Evolutionary conservation across 2,329 filamentous ascomycete genomes (phyloP).

Genomic region (Aspergillus cejpii): DNA sequence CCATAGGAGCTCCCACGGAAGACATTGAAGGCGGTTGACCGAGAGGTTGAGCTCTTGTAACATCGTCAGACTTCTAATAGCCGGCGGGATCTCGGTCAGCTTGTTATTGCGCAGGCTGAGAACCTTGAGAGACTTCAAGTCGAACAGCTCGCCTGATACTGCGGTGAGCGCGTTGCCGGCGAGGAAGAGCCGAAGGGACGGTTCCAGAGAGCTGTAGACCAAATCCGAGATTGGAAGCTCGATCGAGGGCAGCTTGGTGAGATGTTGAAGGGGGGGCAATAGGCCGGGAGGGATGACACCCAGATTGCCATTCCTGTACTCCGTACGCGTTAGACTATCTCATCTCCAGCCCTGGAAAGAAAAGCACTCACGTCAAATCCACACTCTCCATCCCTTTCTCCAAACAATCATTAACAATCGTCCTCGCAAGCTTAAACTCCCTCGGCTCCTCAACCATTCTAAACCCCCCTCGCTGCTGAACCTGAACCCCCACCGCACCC

Average conservation of each 20-base stretch:
- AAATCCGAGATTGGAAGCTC: constrained; percentile 34
- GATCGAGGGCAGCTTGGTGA: constrained; percentile 37
- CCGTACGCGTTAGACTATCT: constrained; percentile 16
- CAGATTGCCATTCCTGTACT: constrained; percentile 28
- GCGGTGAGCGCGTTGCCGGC: constrained; percentile 37
- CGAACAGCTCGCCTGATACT: constrained; percentile 39
- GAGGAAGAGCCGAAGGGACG: constrained; percentile 41
- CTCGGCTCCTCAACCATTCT: constrained; percentile 26
- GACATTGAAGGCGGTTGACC: constrained; percentile 37
- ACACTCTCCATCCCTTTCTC: constrained; percentile 41
- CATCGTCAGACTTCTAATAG: constrained; percentile 37
- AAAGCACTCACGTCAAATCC: constrained; percentile 39
- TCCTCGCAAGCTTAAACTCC: constrained; percentile 34
- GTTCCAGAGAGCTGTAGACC: constrained; percentile 35
- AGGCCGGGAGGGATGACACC: constrained; percentile 28
- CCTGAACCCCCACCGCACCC: no score
- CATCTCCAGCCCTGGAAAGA: background rate
- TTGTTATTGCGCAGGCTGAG: constrained; percentile 45
- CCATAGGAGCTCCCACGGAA: constrained; percentile 43
- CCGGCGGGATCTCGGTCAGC: constrained; percentile 36
- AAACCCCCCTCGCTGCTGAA: constrained; percentile 15
- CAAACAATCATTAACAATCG: constrained; percentile 37
- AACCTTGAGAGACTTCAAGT: constrained; percentile 37
- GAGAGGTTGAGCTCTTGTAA: constrained; percentile 43
- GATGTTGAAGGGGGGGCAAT: constrained; percentile 33